Evolutionary conservation across 1,139 yeast species (phyloP).

Genomic region (Blastobotrys proliferans): DNA sequence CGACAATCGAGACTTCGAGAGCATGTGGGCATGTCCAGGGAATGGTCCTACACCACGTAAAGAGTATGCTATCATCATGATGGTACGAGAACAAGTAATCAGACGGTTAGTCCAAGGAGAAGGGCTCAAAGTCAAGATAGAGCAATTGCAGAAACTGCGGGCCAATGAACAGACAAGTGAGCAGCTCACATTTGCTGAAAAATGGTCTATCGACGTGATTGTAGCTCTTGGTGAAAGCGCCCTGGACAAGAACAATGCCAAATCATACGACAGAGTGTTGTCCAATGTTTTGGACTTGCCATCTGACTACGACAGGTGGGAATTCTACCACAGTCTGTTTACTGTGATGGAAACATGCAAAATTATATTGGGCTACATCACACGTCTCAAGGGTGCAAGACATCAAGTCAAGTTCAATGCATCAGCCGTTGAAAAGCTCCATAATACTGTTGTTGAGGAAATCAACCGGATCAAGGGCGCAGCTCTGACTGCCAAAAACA

Average conservation of each 20-base stretch:
- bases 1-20: constrained; percentile 32
- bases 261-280: constrained; percentile 17
- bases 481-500: constrained; percentile 22
- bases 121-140: constrained; percentile 15
- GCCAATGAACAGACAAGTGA: constrained; percentile 25
- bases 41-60: constrained; percentile 26
- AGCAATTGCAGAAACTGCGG: constrained; percentile 11
- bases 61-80: constrained; percentile 26
- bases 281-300: not conserved
- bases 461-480: constrained; percentile 16
- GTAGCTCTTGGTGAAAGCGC: constrained; percentile 21
- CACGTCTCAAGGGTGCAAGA: constrained; percentile 22
- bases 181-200: constrained; percentile 26
- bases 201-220: constrained; percentile 34
- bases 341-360: constrained; percentile 31
- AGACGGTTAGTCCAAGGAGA: constrained; percentile 21
- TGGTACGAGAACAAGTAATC: constrained; percentile 24
- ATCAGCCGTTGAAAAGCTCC: constrained; percentile 14
- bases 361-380: constrained; percentile 22
- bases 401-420: constrained; percentile 21
- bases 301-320: constrained; percentile 25
- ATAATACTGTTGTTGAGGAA: constrained; percentile 11
- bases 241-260: constrained; percentile 11
- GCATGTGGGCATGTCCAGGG: constrained; percentile 21
- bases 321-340: constrained; percentile 29